These are phyloP conservation scores for Scheffersomyces ergatensis DNA, from an alignment of 805 yeast genomes.

Conservation along the genomic window DNA sequence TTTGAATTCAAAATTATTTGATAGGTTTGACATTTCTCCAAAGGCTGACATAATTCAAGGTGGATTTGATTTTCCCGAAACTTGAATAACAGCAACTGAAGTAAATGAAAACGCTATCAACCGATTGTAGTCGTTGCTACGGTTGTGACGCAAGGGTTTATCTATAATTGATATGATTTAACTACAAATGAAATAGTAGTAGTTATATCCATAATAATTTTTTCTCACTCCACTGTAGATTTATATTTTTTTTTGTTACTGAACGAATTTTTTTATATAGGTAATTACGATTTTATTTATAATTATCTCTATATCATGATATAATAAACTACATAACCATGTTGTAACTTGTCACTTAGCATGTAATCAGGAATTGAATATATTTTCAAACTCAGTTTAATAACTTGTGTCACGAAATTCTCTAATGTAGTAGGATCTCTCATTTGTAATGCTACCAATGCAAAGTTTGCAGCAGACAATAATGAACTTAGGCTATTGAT, in stretches of 20 bases:
- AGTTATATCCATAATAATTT: no score
- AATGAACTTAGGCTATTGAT: conserved; percentile 39
- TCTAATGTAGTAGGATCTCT: conserved; percentile 52
- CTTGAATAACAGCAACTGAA: no score
- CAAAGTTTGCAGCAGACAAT: conserved; percentile 32
- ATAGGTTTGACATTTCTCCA: conserved; percentile 8
- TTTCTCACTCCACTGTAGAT: no score
- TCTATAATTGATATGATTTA: no score
- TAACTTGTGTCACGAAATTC: conserved; percentile 35
- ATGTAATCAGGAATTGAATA: conserved; percentile 27
- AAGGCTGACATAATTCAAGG: conserved; percentile 13
- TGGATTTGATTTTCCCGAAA: no score
- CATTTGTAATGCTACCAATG: conserved; percentile 50
- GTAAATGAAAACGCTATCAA: no score
- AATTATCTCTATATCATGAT: conserved; percentile 6
- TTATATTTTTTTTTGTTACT: no score
- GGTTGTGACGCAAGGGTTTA: no score
- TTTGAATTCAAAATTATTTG: conserved; percentile 3
- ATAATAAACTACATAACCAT: conserved; percentile 48
- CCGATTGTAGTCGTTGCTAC: no score
- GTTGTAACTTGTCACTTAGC: conserved; percentile 26
- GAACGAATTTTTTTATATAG: no score
- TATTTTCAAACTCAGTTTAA: conserved; percentile 28
- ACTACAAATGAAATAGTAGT: no score
- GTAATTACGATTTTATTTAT: no score